phyloP scores from a whole-genome alignment of 352 stramenopile genomes.

The Phytophthora pinifolia region DNA sequence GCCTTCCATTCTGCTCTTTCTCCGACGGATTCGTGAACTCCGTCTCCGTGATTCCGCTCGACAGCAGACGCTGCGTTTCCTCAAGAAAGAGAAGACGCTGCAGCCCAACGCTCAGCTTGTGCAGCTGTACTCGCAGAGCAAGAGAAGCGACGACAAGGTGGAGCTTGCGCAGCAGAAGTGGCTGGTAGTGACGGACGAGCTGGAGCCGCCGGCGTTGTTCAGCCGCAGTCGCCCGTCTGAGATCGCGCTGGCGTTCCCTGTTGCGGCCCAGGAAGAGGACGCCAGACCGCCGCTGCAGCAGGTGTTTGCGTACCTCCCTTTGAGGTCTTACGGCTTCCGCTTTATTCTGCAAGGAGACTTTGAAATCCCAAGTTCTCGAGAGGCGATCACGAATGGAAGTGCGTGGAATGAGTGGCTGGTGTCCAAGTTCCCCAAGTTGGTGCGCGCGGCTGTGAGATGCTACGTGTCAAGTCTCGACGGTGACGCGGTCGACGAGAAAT shows the following conservation, averaged over 20 bases:
- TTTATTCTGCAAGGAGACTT: slow-evolving; percentile 90
- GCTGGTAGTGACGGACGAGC: slow-evolving; percentile 54
- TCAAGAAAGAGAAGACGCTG: slow-evolving; percentile 42
- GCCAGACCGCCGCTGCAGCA: slow-evolving; percentile 53
- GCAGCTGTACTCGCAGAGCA: slow-evolving; percentile 40
- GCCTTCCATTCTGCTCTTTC: slow-evolving; percentile 78
- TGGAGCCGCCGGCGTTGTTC: slow-evolving; percentile 33
- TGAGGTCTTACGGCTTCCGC: slow-evolving; percentile 79
- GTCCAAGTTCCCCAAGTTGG: slow-evolving; percentile 58
- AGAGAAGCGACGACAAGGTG: slow-evolving; percentile 8
- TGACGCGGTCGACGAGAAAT: not conserved
- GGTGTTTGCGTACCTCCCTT: slow-evolving; percentile 83
- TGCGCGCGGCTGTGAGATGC: slow-evolving; percentile 33
- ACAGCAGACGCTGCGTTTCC: slow-evolving; percentile 38
- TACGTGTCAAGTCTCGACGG: slow-evolving; percentile 22
- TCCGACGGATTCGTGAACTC: slow-evolving; percentile 69
- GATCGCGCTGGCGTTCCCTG: slow-evolving; percentile 58
- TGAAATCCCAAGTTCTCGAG: slow-evolving; percentile 81
- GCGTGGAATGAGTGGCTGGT: slow-evolving; percentile 91
- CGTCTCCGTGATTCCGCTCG: slow-evolving; percentile 48
- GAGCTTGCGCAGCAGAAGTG: slow-evolving; percentile 46
- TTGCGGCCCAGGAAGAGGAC: slow-evolving; percentile 15
- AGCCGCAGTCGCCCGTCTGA: slow-evolving; percentile 36
- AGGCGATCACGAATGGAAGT: slow-evolving; percentile 80
- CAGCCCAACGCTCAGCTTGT: slow-evolving; percentile 31